Percentiles rank a stretch among this genome's conserved stretches.
These are phyloP conservation scores for Barnettozyma sucrosica DNA, from an alignment of 805 yeast genomes.

Conservation along the genomic window DNA sequence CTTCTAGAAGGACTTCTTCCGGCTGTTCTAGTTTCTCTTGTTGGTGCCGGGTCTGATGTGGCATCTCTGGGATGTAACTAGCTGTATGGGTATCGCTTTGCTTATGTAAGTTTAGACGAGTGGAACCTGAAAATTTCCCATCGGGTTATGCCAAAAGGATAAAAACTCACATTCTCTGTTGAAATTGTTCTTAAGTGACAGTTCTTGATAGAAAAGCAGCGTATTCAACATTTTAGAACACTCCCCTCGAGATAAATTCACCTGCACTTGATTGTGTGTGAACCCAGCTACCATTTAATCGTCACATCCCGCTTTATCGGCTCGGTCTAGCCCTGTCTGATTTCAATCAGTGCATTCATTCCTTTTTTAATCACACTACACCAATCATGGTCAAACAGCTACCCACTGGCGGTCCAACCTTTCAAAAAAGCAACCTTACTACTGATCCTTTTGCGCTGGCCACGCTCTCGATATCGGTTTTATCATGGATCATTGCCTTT, in stretches of 20 bases:
- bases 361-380: neutral
- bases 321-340: neutral
- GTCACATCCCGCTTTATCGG: neutral
- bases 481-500: constrained; percentile 85
- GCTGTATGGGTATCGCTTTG: too few relatives aligned
- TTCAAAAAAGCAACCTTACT: constrained; percentile 43
- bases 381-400: neutral
- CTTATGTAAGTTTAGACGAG: too few relatives aligned
- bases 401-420: constrained; percentile 7
- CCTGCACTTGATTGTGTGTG: neutral
- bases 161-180: neutral
- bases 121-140: neutral
- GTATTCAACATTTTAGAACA: neutral
- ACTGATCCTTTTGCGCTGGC: constrained; percentile 88
- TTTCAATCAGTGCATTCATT: neutral
- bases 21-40: too few relatives aligned
- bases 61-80: too few relatives aligned
- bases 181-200: neutral
- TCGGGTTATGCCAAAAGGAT: neutral
- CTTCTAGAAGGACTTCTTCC: neutral
- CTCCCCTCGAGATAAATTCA: too few relatives aligned
- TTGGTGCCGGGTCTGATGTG: too few relatives aligned
- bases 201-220: neutral
- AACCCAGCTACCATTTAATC: neutral
- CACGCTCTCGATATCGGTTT: constrained; percentile 63